Percentiles rank a stretch among this genome's conserved stretches.
phyloP scores from a whole-genome alignment of 768 basidiomycete genomes.

The Mycena vitilis region DNA sequence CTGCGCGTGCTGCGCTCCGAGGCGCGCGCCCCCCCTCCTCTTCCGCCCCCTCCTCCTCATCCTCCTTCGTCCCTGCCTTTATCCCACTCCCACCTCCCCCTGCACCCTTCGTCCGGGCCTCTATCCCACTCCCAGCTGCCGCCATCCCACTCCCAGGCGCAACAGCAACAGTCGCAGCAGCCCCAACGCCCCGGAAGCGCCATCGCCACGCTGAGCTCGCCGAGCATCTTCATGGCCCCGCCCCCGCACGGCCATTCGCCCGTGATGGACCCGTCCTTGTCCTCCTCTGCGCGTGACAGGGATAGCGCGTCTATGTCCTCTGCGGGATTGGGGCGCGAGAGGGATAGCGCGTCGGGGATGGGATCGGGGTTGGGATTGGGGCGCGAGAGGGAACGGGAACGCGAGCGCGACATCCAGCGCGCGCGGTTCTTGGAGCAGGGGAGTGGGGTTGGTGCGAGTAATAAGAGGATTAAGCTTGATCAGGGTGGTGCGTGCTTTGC shows the following conservation, averaged over 20 bases:
- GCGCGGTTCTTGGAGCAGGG: slow-evolving; percentile 33
- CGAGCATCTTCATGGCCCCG: slow-evolving; percentile 31
- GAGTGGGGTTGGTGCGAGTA: no score
- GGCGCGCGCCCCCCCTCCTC: slow-evolving; percentile 1
- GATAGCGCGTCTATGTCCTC: no score
- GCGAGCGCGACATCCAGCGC: slow-evolving; percentile 27
- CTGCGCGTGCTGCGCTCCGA: slow-evolving; percentile 27
- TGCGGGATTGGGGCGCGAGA: no score
- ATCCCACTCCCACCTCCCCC: no score
- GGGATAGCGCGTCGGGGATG: no score
- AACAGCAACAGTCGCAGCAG: no score
- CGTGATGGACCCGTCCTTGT: slow-evolving; percentile 32
- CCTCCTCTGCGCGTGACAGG: no score
- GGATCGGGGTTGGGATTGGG: no score
- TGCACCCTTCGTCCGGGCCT: slow-evolving; percentile 30
- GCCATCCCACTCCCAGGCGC: no score
- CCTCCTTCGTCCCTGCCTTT: no score
- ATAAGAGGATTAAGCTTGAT: slow-evolving; percentile 33
- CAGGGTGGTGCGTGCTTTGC: slow-evolving; percentile 14
- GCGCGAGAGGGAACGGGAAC: no score
- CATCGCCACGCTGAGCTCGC: slow-evolving; percentile 32
- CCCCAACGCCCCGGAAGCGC: not conserved
- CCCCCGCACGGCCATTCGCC: slow-evolving; percentile 22
- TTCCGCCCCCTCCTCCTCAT: slow-evolving; percentile 22
- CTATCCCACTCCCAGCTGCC: no score